phyloP scores from a whole-genome alignment of 805 yeast species.

The Wickerhamiella sergipiensis region DNA sequence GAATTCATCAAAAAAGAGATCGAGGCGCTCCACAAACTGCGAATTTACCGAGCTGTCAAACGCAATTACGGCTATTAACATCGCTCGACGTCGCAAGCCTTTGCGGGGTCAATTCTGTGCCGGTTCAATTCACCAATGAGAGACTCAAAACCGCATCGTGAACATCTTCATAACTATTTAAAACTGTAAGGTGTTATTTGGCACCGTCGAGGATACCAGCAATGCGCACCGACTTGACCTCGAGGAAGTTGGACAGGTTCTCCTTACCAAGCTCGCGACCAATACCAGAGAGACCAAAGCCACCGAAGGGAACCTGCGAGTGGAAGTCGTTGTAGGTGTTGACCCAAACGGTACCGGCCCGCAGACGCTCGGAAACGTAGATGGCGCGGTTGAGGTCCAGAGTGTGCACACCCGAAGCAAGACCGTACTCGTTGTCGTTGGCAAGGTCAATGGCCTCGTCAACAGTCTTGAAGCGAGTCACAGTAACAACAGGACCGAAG shows the following conservation, averaged over 20 bases:
- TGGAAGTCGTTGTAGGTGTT: conserved; percentile 57
- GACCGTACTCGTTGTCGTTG: conserved; percentile 62
- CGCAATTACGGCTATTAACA: conserved; percentile 18
- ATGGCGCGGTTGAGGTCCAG: conserved; percentile 53
- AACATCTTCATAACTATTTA: conserved; percentile 5
- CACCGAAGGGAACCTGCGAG: conserved; percentile 63
- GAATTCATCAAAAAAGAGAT: conserved; percentile 28
- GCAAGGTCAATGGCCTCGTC: conserved; percentile 59
- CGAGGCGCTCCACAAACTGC: conserved; percentile 24
- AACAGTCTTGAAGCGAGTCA: conserved; percentile 50
- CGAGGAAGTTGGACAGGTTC: conserved; percentile 58
- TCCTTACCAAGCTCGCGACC: conserved; percentile 73
- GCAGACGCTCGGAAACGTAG: conserved; percentile 41
- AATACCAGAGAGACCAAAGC: conserved; percentile 63
- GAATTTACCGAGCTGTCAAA: conserved; percentile 26
- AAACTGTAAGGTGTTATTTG: not conserved
- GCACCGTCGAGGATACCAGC: conserved; percentile 28
- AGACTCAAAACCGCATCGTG: too few species aligned
- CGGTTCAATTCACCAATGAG: too few species aligned
- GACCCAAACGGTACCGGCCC: conserved; percentile 59
- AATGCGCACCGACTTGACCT: conserved; percentile 64
- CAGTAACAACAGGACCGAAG: conserved; percentile 73
- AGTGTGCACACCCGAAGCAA: conserved; percentile 74
- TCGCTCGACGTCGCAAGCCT: too few species aligned
- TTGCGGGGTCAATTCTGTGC: too few species aligned